Evolutionary conservation across 2,329 filamentous ascomycete genomes (phyloP), one percentile per base, ranked within the genome.

Genomic region (Cladosporium sp.): DNA sequence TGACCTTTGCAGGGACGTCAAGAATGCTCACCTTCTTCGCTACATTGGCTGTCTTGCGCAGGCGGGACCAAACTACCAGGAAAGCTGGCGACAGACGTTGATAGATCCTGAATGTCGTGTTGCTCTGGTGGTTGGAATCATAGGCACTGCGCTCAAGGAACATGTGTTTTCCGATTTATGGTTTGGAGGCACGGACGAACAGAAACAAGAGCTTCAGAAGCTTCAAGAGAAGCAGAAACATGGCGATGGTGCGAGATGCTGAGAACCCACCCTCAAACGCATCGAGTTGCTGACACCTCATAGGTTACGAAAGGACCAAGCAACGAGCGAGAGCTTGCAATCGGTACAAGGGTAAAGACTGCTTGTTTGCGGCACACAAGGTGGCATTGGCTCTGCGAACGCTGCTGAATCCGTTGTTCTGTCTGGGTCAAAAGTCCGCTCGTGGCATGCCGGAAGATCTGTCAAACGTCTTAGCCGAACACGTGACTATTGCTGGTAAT

Each of bases 211-310:
- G 42, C 68, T 78, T 54, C 66, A 74, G 43, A 55, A 72, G 54
- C 72, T 73, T 63, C 72, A 79, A 57, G 64, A 72, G 30, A 67
- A 72, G 45, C 68, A 70, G n/a, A 70, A 70, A 67, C 58, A 74
- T 66, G 65, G 73, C 70, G 70, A 78, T 74, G 76, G 69, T 71
- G 47, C 58, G 65, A 12, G 20, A 30, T 30, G 51, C 19, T 22
- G 1, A 47, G 19, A 38, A 14, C 4, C 58, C n/a, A 50, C 59
- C 11, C 5, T 9, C 11, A 34, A 2, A 34, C 7, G 5, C 4
- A 12, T 5, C 54, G 15, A 50, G 56, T 66, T 43, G 65, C 42
- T 30, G 19, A n/a, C 20, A 19, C 11, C 11, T 5, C 47, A 34
- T 17, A 71, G 69, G 69, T 1, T 71, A 71, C 54, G 28, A 51